Percentiles rank a stretch among this genome's conserved stretches.
Evolutionary conservation across 2,329 filamentous ascomycete species (phyloP).

Genomic region (Seiridium unicorne): DNA sequence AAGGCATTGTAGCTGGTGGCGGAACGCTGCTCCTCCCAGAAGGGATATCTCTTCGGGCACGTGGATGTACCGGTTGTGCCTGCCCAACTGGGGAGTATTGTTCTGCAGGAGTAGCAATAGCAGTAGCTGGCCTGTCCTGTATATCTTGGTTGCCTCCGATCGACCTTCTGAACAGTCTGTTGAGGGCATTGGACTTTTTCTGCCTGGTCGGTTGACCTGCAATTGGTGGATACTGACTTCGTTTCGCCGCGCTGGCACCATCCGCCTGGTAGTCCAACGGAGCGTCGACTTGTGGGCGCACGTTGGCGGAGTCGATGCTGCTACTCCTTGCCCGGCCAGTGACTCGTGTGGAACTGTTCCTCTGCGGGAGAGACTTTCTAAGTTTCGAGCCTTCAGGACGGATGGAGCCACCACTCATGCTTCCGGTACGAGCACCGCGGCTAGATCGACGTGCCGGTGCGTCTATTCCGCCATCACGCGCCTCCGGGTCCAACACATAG

Average conservation of each 20-base stretch:
- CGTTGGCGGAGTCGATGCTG: conserved; percentile 25
- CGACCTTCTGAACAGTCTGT: conserved; percentile 49
- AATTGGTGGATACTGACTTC: conserved; percentile 49
- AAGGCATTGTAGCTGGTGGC: conserved; percentile 24
- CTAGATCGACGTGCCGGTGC: conserved; percentile 54
- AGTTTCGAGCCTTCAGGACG: conserved; percentile 14
- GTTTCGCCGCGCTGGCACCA: conserved; percentile 27
- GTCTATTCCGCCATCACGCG: conserved; percentile 35
- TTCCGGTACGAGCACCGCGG: conserved; percentile 45
- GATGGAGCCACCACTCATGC: conserved; percentile 20
- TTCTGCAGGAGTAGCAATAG: conserved; percentile 13
- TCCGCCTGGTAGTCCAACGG: conserved; percentile 16
- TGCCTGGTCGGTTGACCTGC: conserved; percentile 41
- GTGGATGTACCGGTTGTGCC: conserved; percentile 3
- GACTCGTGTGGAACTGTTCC: conserved; percentile 12
- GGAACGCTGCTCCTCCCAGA: conserved; percentile 27
- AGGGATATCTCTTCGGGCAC: conserved; percentile 9
- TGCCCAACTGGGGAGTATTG: conserved; percentile 17
- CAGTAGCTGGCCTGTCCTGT: conserved; percentile 14
- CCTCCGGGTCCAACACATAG: conserved; percentile 21
- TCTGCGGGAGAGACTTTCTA: conserved; percentile 19
- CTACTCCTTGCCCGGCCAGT: conserved; percentile 23
- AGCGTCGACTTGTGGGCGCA: conserved; percentile 11
- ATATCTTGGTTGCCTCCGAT: conserved; percentile 33
- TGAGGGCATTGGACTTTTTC: conserved; percentile 38